Conservation (phyloP, 2,329 filamentous ascomycete genomes). For the Verticillium nubilum region DNA sequence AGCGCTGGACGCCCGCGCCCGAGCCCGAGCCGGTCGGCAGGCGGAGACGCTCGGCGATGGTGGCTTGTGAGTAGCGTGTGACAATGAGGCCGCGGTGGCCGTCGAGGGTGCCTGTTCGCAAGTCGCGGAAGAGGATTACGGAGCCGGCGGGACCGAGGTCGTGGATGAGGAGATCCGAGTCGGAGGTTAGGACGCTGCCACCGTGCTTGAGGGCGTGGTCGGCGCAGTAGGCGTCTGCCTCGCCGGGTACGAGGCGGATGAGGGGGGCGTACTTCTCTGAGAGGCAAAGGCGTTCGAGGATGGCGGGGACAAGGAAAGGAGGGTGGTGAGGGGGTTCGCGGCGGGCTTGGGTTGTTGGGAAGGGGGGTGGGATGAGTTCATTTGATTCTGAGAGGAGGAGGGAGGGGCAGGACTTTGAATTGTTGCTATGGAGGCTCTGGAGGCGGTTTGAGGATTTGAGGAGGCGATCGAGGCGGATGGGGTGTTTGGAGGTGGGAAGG, state of each 20-base stretch:
- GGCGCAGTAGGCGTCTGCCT: constrained; percentile 81
- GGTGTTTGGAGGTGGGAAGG: constrained; percentile 62
- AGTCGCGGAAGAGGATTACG: constrained; percentile 64
- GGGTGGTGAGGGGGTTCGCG: constrained; percentile 37
- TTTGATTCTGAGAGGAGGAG: constrained; percentile 11
- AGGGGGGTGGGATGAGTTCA: constrained; percentile 13
- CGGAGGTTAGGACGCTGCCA: constrained; percentile 67
- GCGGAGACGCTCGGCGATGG: constrained; percentile 36
- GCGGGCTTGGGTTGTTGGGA: constrained; percentile 14
- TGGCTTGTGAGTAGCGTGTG: constrained; percentile 21
- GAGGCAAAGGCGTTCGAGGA: constrained; percentile 63
- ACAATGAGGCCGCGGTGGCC: constrained; percentile 8
- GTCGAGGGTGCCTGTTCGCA: constrained; percentile 32
- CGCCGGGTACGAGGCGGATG: constrained; percentile 65
- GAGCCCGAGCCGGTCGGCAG: constrained; percentile 23
- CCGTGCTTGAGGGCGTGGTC: constrained; percentile 47
- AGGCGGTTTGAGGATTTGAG: constrained; percentile 52
- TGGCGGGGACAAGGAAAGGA: constrained; percentile 69
- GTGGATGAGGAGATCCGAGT: constrained; percentile 79
- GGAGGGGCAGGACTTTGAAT: constrained; percentile 17
- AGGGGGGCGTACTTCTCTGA: constrained; percentile 34
- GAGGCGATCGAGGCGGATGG: constrained; percentile 56
- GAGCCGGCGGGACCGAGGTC: constrained; percentile 56
- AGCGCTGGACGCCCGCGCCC: constrained; percentile 21
- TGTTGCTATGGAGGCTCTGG: constrained; percentile 34